Conservation (phyloP, 129 eudicot species). For the Logfia minima region DNA sequence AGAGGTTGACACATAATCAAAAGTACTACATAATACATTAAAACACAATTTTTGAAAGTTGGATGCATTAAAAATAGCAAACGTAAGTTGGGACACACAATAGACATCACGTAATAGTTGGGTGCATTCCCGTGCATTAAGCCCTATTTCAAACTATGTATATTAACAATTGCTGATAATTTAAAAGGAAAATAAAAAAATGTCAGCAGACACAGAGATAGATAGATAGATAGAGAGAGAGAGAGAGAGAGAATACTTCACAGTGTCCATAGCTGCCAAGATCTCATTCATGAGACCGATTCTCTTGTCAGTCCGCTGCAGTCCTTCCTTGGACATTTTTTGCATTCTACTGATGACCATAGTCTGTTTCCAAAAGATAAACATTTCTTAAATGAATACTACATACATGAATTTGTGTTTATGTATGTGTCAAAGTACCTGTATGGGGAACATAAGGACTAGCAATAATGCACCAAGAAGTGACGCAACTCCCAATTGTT, state of each 20-base stretch:
- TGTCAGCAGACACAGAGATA: slow-evolving; percentile 5
- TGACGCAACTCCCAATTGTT: slow-evolving; percentile 84
- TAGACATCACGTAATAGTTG: no score
- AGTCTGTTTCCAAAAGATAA: slow-evolving; percentile 53
- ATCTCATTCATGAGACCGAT: slow-evolving; percentile 93
- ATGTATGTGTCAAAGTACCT: slow-evolving; percentile 47
- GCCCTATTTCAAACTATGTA: not conserved
- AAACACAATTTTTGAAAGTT: no score
- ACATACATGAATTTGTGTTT: not conserved
- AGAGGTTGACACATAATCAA: no score
- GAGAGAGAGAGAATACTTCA: slow-evolving; percentile 51
- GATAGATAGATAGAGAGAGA: not conserved
- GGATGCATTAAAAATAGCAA: no score
- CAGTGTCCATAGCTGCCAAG: slow-evolving; percentile 96
- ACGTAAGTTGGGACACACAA: no score
- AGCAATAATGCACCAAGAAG: slow-evolving; percentile 80
- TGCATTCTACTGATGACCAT: slow-evolving; percentile 84
- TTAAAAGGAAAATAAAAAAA: not conserved
- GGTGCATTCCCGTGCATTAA: no score
- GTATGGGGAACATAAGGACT: slow-evolving; percentile 79
- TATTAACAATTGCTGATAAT: not conserved
- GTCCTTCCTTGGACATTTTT: slow-evolving; percentile 81
- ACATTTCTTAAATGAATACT: not conserved
- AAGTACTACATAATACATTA: no score
- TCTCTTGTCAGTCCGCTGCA: slow-evolving; percentile 89